Evolutionary conservation across 805 yeast genomes (phyloP).

Genomic region (Danielozyma ontarioensis): DNA sequence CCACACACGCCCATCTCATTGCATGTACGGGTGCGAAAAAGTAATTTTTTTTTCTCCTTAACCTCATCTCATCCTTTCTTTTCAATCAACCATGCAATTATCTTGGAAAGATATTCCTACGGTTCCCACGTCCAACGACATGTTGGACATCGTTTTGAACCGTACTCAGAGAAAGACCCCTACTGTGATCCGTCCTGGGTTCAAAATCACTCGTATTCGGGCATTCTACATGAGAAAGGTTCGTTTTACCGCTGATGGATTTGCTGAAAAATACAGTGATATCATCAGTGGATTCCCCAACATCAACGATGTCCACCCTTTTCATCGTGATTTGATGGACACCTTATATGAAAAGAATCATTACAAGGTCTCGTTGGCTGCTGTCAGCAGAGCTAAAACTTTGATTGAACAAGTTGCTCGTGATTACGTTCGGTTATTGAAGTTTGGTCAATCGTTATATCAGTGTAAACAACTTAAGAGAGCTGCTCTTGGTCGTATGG

Average conservation of each 20-base stretch:
- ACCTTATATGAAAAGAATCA: conserved; percentile 97
- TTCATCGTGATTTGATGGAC: conserved; percentile 97
- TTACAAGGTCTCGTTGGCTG: conserved; percentile 93
- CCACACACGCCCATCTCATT: too few species aligned
- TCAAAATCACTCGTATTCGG: conserved; percentile 91
- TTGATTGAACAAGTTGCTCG: conserved; percentile 93
- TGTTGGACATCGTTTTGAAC: conserved; percentile 93
- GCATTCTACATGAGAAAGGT: conserved; percentile 98
- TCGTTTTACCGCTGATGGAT: conserved; percentile 93
- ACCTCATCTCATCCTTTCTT: too few species aligned
- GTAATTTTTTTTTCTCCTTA: too few species aligned
- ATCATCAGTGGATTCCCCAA: conserved; percentile 88
- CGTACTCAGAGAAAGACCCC: conserved; percentile 99
- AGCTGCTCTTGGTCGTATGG: conserved; percentile 99
- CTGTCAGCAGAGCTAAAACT: conserved; percentile 88
- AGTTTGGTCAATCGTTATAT: conserved; percentile 95
- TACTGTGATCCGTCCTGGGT: conserved; percentile 96
- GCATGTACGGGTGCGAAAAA: too few species aligned
- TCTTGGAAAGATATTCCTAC: conserved; percentile 98
- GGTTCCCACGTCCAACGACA: conserved; percentile 86
- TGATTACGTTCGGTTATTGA: conserved; percentile 89
- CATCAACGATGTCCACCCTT: conserved; percentile 96
- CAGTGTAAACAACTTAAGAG: conserved; percentile 98
- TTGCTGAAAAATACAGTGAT: conserved; percentile 86
- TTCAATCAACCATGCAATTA: conserved; percentile 92